phyloP scores from a whole-genome alignment of 768 basidiomycete species.

The Astraeus odoratus region DNA sequence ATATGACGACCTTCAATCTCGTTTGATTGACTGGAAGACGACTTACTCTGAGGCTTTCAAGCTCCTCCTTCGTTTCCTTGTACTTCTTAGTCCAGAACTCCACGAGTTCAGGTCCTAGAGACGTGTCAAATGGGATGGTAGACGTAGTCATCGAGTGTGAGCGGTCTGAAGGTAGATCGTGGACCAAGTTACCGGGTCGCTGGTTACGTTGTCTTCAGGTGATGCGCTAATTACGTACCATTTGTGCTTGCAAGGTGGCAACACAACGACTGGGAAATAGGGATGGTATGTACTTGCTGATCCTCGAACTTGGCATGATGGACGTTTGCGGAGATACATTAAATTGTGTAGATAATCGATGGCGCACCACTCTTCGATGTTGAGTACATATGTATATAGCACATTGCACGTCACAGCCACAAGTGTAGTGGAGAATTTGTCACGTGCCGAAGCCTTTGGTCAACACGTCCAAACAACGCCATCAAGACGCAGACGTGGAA shows the following conservation, averaged over 20 bases:
- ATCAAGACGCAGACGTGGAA: too few relatives aligned
- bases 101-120: conserved; percentile 7
- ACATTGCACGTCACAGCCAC: too few relatives aligned
- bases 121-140: background rate
- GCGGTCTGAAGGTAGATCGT: background rate
- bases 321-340: too few relatives aligned
- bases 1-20: background rate
- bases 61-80: conserved; percentile 6
- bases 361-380: too few relatives aligned
- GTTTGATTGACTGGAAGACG: background rate
- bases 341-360: too few relatives aligned
- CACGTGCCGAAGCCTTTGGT: background rate
- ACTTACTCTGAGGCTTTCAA: conserved; percentile 7
- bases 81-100: conserved; percentile 13
- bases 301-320: too few relatives aligned
- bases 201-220: background rate
- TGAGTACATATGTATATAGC: too few relatives aligned
- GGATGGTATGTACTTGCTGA: too few relatives aligned
- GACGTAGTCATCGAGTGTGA: background rate
- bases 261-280: too few relatives aligned
- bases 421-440: background rate
- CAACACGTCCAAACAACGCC: background rate
- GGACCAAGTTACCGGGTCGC: too few relatives aligned
- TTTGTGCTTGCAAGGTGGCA: too few relatives aligned
- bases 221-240: background rate